A percentile compares a stretch with the other conserved stretches of the same genome.
phyloP scores from a whole-genome alignment of 2,329 filamentous ascomycete genomes.

The Canariomyces notabilis region DNA sequence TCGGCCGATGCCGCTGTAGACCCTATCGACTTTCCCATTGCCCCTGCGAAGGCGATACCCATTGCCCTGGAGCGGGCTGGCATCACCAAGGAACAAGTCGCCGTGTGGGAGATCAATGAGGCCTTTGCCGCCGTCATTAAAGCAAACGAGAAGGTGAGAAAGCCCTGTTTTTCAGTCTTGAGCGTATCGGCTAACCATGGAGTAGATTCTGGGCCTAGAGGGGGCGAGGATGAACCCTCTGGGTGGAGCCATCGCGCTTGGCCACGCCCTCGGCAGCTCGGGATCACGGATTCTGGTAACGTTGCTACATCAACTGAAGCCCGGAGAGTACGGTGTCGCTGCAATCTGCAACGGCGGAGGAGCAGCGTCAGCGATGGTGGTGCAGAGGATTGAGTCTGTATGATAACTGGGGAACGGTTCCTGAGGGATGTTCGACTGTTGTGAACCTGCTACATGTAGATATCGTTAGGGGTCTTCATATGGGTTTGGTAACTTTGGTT shows the following conservation, averaged over 20 bases:
- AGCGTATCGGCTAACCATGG: constrained; percentile 12
- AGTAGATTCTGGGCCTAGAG: constrained; percentile 71
- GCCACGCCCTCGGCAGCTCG: constrained; percentile 89
- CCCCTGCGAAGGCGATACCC: constrained; percentile 86
- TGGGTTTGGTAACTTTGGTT: background rate
- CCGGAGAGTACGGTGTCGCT: constrained; percentile 89
- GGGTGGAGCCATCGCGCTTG: constrained; percentile 86
- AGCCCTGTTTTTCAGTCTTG: background rate
- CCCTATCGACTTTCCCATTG: constrained; percentile 89
- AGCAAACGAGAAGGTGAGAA: constrained; percentile 74
- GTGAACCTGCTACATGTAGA: background rate
- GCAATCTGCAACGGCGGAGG: constrained; percentile 97
- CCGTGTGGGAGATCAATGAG: constrained; percentile 98
- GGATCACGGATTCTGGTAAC: constrained; percentile 88
- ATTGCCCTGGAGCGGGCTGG: constrained; percentile 84
- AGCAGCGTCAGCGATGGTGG: constrained; percentile 83
- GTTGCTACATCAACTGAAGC: constrained; percentile 82
- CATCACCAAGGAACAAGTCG: constrained; percentile 85
- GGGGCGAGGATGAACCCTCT: constrained; percentile 78
- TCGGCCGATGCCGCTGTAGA: constrained; percentile 88
- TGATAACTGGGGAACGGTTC: constrained; percentile 24
- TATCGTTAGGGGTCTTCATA: too few relatives aligned
- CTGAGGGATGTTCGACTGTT: background rate
- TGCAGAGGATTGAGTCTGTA: constrained; percentile 69
- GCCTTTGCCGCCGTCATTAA: constrained; percentile 95